These are phyloP conservation scores for Populus deltoides DNA, from an alignment of 345 rosid species.

Conservation along the genomic window DNA sequence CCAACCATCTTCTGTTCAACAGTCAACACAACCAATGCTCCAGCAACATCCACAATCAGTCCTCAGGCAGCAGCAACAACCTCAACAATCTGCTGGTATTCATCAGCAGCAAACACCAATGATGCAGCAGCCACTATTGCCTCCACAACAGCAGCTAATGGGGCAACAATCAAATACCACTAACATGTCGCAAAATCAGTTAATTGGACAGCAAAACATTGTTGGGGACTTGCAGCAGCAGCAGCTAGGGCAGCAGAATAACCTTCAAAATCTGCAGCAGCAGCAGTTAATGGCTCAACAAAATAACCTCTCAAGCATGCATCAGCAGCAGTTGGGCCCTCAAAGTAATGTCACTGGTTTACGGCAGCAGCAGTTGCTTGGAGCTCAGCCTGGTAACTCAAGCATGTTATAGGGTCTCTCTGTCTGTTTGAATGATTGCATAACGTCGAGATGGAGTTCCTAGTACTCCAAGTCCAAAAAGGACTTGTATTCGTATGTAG, in stretches of 20 bases:
- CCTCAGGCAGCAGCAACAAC: conserved; percentile 65
- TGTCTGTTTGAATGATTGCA: neutral
- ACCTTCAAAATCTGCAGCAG: conserved; percentile 56
- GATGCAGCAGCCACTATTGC: conserved; percentile 46
- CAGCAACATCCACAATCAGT: conserved; percentile 67
- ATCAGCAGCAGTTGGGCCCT: conserved; percentile 68
- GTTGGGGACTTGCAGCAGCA: conserved; percentile 83
- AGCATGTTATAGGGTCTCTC: conserved; percentile 24
- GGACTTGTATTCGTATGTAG: too few relatives aligned
- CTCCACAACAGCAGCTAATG: conserved; percentile 42
- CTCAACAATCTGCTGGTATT: conserved; percentile 58
- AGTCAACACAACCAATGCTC: conserved; percentile 69
- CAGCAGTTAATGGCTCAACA: conserved; percentile 59
- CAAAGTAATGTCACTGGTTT: conserved; percentile 70
- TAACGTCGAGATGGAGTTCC: neutral
- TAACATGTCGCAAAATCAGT: conserved; percentile 65
- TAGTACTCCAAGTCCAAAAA: neutral
- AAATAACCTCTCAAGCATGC: conserved; percentile 37
- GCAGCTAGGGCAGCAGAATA: conserved; percentile 66
- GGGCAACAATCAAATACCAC: conserved; percentile 56
- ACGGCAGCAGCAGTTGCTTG: conserved; percentile 72
- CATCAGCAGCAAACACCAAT: conserved; percentile 75
- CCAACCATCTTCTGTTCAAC: conserved; percentile 69
- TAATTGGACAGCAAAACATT: conserved; percentile 58
- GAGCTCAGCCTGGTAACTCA: conserved; percentile 59